Conservation (phyloP, 225 moss, liverwort and hornwort species). For the Sphagnum tenellum region DNA sequence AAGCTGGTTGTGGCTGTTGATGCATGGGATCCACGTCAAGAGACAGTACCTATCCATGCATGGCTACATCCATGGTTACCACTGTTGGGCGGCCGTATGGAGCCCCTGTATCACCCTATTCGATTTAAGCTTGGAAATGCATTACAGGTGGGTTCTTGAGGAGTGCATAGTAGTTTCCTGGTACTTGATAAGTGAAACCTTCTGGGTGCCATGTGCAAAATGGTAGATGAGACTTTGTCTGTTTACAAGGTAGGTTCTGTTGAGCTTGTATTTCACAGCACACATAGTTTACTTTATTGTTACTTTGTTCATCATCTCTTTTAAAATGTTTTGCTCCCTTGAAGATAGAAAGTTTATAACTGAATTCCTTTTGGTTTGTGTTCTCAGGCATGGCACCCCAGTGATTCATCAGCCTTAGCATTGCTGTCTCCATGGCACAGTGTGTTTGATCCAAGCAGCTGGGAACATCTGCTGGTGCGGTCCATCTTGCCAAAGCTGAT, state of each 20-base stretch:
- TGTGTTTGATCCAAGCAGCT: slow-evolving; percentile 86
- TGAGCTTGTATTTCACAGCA: too few species aligned
- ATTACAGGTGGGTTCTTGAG: slow-evolving; percentile 20
- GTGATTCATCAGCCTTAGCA: slow-evolving; percentile 78
- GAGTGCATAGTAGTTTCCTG: too few species aligned
- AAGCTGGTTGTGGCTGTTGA: slow-evolving; percentile 82
- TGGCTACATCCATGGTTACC: slow-evolving; percentile 99
- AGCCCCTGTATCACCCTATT: slow-evolving; percentile 80
- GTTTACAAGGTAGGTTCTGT: too few species aligned
- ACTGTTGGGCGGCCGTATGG: slow-evolving; percentile 77
- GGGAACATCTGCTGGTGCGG: slow-evolving; percentile 85
- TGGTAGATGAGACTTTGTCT: too few species aligned
- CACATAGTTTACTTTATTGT: too few species aligned
- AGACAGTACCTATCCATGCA: slow-evolving; percentile 89
- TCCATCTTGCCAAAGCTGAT: slow-evolving; percentile 94
- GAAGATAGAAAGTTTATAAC: too few species aligned
- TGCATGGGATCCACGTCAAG: slow-evolving; percentile 83
- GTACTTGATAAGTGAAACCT: too few species aligned
- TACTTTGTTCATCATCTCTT: too few species aligned
- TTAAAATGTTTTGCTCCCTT: too few species aligned
- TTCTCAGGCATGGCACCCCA: slow-evolving; percentile 66
- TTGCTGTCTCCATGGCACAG: slow-evolving; percentile 89
- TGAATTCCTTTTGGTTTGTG: too few species aligned
- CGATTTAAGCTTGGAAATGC: slow-evolving; percentile 73
- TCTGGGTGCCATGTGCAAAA: too few species aligned